These are phyloP conservation scores for Fremontodendron californicum DNA, from an alignment of 345 rosid genomes.

Conservation along the genomic window DNA sequence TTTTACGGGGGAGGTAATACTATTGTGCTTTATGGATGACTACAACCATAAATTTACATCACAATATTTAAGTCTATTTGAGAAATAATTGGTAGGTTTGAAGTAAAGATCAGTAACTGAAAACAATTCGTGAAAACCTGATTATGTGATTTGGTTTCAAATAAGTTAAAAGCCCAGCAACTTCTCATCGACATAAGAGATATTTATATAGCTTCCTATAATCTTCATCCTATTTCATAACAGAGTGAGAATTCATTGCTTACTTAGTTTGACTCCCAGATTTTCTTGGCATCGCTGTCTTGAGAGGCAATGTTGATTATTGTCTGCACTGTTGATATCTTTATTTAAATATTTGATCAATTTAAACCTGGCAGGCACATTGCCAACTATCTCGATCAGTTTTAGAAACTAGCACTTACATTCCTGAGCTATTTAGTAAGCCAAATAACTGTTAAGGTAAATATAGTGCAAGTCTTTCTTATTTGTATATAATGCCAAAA, in stretches of 20 bases:
- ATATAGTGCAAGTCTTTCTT: neutral
- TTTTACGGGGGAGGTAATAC: constrained; percentile 83
- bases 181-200: neutral
- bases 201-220: neutral
- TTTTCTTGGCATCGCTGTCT: neutral
- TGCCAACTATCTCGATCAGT: neutral
- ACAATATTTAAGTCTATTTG: neutral
- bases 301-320: neutral
- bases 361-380: neutral
- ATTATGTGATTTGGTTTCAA: neutral
- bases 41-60: neutral
- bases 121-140: neutral
- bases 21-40: neutral
- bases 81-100: neutral
- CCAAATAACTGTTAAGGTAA: neutral
- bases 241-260: neutral
- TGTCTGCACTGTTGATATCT: neutral
- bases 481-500: neutral
- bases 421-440: neutral
- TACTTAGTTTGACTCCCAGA: neutral
- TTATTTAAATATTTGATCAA: neutral
- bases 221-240: neutral
- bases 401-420: constrained; percentile 3
- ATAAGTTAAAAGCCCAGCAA: neutral
- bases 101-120: neutral